A percentile compares a stretch with the other conserved stretches of the same genome.
Evolutionary conservation across 306 rosid species (phyloP).

Genomic region (Acacia melanoxylon): DNA sequence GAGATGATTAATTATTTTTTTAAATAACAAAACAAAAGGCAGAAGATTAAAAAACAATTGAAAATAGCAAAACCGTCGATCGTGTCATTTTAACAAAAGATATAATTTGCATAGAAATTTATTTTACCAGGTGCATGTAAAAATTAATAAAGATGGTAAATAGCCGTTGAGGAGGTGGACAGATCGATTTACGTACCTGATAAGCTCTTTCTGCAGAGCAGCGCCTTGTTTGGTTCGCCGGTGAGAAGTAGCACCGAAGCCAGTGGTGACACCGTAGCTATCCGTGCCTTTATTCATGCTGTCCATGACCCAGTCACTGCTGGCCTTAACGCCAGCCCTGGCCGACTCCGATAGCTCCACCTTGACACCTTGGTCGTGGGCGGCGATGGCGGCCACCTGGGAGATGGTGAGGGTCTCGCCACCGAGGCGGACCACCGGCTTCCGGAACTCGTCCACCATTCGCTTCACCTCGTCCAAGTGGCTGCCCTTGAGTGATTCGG

Average conservation of each 20-base stretch:
- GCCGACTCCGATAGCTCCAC: slow-evolving; percentile 72
- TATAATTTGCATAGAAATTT: neutral
- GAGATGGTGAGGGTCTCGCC: slow-evolving; percentile 70
- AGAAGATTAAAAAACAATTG: too few species aligned
- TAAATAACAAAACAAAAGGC: too few species aligned
- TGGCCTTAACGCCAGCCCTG: slow-evolving; percentile 79
- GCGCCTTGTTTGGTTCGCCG: slow-evolving; percentile 85
- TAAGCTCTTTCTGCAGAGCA: slow-evolving; percentile 87
- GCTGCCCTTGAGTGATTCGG: slow-evolving; percentile 62
- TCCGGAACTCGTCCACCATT: slow-evolving; percentile 79
- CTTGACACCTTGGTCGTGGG: slow-evolving; percentile 38
- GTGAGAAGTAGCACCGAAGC: slow-evolving; percentile 91
- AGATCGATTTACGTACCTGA: slow-evolving; percentile 47
- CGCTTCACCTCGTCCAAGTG: slow-evolving; percentile 90
- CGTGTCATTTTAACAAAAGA: neutral
- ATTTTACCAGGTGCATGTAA: too few species aligned
- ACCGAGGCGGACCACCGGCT: slow-evolving; percentile 61
- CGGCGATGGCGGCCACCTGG: slow-evolving; percentile 78
- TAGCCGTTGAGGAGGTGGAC: neutral
- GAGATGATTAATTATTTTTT: too few species aligned
- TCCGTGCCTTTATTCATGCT: slow-evolving; percentile 73
- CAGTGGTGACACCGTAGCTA: slow-evolving; percentile 95
- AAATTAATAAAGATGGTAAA: neutral
- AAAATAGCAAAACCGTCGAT: neutral
- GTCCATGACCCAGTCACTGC: slow-evolving; percentile 94